phyloP scores from a whole-genome alignment of 116 monocot genomes.

The Cymodocea nodosa region DNA sequence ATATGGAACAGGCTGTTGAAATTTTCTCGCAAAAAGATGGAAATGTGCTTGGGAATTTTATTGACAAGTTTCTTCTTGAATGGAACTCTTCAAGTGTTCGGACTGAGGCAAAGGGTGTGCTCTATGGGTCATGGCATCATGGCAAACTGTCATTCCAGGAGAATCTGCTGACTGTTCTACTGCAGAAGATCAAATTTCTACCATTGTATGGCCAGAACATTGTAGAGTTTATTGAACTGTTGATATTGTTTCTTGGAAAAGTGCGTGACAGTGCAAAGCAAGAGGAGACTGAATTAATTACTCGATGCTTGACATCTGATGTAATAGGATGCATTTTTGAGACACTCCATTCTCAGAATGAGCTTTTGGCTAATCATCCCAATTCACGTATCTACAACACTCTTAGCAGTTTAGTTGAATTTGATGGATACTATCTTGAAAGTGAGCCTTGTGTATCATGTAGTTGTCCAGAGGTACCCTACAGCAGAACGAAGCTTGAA shows the following conservation, averaged over 20 bases:
- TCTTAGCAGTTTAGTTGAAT: constrained; percentile 78
- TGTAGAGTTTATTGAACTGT: constrained; percentile 71
- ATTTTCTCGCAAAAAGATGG: constrained; percentile 57
- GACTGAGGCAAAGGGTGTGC: constrained; percentile 70
- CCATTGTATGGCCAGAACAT: constrained; percentile 93
- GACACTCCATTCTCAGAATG: constrained; percentile 91
- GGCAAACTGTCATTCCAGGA: constrained; percentile 57
- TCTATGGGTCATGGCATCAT: constrained; percentile 93
- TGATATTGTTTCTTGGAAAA: constrained; percentile 72
- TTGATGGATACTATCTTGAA: constrained; percentile 98
- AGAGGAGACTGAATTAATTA: constrained; percentile 41
- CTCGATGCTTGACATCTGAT: constrained; percentile 59
- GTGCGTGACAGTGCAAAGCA: constrained; percentile 39
- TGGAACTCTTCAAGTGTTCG: constrained; percentile 91
- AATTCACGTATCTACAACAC: constrained; percentile 95
- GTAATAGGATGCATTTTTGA: constrained; percentile 69
- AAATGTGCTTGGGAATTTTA: constrained; percentile 45
- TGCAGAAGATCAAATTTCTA: constrained; percentile 62
- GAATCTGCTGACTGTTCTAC: constrained; percentile 38
- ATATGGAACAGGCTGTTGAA: constrained; percentile 89
- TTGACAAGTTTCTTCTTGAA: constrained; percentile 84
- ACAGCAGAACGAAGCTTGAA: constrained; percentile 90
- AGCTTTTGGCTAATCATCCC: constrained; percentile 96
- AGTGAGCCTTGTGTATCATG: constrained; percentile 98
- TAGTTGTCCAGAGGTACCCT: constrained; percentile 95